Evolutionary conservation across 2,329 filamentous ascomycete species (phyloP).

Genomic region (Trichoderma polysporum): DNA sequence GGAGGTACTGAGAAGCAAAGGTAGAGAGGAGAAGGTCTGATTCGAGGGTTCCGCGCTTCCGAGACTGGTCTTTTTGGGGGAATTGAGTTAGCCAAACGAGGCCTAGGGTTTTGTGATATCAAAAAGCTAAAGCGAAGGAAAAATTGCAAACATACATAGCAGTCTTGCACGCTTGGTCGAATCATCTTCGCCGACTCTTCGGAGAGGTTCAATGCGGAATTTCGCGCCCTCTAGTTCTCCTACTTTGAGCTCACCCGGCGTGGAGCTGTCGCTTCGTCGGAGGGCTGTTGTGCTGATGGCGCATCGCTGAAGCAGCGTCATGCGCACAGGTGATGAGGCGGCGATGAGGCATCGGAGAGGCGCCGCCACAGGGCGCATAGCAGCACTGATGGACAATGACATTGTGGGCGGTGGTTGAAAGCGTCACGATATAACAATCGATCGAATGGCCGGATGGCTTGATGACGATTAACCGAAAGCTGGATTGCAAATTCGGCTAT

Average conservation of each 20-base stretch:
- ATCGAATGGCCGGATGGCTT: not conserved
- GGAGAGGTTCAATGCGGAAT: constrained; percentile 88
- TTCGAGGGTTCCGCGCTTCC: constrained; percentile 94
- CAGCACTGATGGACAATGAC: not conserved
- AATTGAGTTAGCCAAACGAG: not conserved
- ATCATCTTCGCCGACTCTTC: constrained; percentile 77
- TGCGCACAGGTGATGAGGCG: not conserved
- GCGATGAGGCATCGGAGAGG: not conserved
- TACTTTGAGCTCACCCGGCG: constrained; percentile 63
- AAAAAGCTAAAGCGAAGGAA: constrained; percentile 14
- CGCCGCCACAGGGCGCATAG: not conserved
- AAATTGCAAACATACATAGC: constrained; percentile 49
- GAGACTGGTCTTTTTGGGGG: constrained; percentile 73
- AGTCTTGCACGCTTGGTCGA: constrained; percentile 87
- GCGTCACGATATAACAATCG: not conserved
- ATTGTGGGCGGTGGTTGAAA: not conserved
- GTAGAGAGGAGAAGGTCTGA: constrained; percentile 94
- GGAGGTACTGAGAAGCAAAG: constrained; percentile 80
- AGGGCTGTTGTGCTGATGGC: not conserved
- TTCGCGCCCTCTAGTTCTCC: constrained; percentile 84
- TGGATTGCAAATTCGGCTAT: not conserved
- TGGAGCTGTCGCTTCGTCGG: not conserved
- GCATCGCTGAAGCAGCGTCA: constrained; percentile 1
- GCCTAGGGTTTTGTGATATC: not conserved
- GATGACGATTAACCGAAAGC: not conserved